Percentiles rank a stretch among this genome's conserved stretches.
These are phyloP conservation scores for Chaetomidium leptoderma DNA, from an alignment of 495 filamentous ascomycete genomes.

Conservation along the genomic window DNA sequence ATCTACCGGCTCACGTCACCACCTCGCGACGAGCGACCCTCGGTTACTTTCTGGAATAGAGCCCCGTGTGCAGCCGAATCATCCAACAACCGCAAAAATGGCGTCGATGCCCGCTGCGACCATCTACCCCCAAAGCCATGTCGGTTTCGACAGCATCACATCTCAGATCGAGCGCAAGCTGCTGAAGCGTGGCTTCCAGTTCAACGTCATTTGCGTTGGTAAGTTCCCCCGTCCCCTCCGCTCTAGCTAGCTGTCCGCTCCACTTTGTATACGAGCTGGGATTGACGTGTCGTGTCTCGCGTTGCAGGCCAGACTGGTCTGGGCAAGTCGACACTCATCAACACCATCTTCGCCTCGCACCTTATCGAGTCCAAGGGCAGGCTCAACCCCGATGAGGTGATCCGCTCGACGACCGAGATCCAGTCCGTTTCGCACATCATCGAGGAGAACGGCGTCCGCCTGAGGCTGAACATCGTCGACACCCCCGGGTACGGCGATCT, in stretches of 20 bases:
- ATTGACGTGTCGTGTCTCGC: slow-evolving; percentile 41
- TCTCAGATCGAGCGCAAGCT: slow-evolving; percentile 98
- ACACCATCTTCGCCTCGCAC: slow-evolving; percentile 99
- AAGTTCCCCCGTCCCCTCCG: slow-evolving; percentile 41
- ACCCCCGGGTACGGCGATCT: slow-evolving; percentile 98
- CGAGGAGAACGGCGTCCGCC: slow-evolving; percentile 97
- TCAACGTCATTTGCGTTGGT: slow-evolving; percentile 99
- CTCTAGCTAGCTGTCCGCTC: slow-evolving; percentile 8
- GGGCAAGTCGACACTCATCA: slow-evolving; percentile 98
- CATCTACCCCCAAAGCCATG: slow-evolving; percentile 90
- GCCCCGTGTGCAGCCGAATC: slow-evolving; percentile 17
- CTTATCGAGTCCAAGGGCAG: slow-evolving; percentile 98
- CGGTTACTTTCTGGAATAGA: slow-evolving; percentile 46
- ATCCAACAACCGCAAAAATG: slow-evolving; percentile 35
- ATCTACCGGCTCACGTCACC: slow-evolving; percentile 15
- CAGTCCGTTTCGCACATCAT: slow-evolving; percentile 97
- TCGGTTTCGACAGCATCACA: slow-evolving; percentile 99
- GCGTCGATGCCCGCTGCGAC: slow-evolving; percentile 43
- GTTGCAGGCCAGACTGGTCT: slow-evolving; percentile 89
- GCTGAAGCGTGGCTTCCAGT: slow-evolving; percentile 98
- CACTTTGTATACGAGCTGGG: slow-evolving; percentile 20
- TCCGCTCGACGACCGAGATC: slow-evolving; percentile 95
- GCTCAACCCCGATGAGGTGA: slow-evolving; percentile 81
- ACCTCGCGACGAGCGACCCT: slow-evolving; percentile 15
- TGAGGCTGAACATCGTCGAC: slow-evolving; percentile 95